These are phyloP conservation scores for Tolypocladium cylindrosporum DNA, from an alignment of 2,329 filamentous ascomycete genomes.

Conservation along the genomic window DNA sequence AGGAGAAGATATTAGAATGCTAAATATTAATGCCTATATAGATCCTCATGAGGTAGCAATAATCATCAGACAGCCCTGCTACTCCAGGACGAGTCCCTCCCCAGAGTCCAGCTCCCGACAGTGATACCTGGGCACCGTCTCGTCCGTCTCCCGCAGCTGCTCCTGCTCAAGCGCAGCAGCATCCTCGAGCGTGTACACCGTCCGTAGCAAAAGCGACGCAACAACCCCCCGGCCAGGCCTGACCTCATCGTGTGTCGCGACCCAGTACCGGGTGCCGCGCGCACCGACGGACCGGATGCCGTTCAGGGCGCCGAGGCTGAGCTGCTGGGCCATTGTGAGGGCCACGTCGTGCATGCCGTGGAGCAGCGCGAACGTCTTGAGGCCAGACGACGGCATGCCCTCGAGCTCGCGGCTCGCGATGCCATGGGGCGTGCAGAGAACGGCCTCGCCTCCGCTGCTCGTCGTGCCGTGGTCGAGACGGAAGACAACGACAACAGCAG, in stretches of 20 bases:
- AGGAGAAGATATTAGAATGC: neutral
- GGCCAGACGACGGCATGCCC: slow-evolving; percentile 26
- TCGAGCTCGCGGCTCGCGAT: slow-evolving; percentile 37
- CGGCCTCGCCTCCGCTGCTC: slow-evolving; percentile 31
- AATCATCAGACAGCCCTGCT: neutral
- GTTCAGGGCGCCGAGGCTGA: slow-evolving; percentile 55
- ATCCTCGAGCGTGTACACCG: slow-evolving; percentile 31
- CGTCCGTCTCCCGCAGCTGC: slow-evolving; percentile 7
- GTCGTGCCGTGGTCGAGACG: slow-evolving; percentile 7
- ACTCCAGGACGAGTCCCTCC: slow-evolving; percentile 40
- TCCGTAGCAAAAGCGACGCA: slow-evolving; percentile 36
- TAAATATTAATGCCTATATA: neutral
- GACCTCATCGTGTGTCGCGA: slow-evolving; percentile 55
- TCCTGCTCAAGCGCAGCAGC: slow-evolving; percentile 27
- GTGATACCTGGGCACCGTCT: slow-evolving; percentile 26
- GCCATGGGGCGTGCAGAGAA: slow-evolving; percentile 57
- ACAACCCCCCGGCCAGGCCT: slow-evolving; percentile 50
- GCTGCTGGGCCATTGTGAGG: slow-evolving; percentile 38
- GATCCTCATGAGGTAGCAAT: neutral
- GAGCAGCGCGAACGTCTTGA: slow-evolving; percentile 47
- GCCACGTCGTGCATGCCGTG: slow-evolving; percentile 55
- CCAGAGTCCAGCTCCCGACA: slow-evolving; percentile 47
- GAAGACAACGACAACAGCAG: slow-evolving; percentile 50
- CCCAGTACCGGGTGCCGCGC: slow-evolving; percentile 49
- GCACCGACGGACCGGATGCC: slow-evolving; percentile 44